Base-by-base conservation (phyloP, 148 eudicot species). In the Linanthus parryae region DNA sequence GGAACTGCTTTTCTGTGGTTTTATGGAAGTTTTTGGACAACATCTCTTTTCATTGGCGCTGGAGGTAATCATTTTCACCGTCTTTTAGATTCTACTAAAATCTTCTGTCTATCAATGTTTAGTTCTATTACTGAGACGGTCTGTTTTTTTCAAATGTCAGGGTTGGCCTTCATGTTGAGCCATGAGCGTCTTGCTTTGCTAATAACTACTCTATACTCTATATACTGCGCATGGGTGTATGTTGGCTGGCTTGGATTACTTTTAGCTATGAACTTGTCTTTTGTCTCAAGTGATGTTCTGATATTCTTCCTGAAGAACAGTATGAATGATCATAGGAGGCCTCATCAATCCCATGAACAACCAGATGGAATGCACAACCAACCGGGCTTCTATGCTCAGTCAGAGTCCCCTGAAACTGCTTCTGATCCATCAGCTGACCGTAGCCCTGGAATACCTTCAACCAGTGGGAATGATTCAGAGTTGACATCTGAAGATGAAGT, bases 401-500 rank as follows among this genome's bases (percentile, higher is more conserved):
- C 67, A 39, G 57, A 75, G 19, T 61, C 62, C 39, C 46, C 76
- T 31, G 89, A 81, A 34, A 21, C 33, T 59, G 78, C 75, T 65
- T 58, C 73, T 61, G 75, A 66, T 47, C 69, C 61, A 25, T 60
- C 86, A 54, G 68, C 65, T 16, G 89, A 86, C 47, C 86, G 80
- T 52, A 60, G 72, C 61, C 51, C 84, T 24, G 98, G 89, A 28
- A 49, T 70, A 48, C 76, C 98, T 48, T 91, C 98, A 44, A 86
- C 95, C 16, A 91, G 98, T 54, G 90, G 89, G 60, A 58, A 66
- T 71, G 95, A 86, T 73, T 68, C 78, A 55, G 96, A 87, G 61
- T 51, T 75, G 56, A 75, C 96, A 30, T 82, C 98, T 48, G 99
- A 94, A 80, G 95, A 84, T 62, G 99, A 94, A 78, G 75, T 94